Conservation (phyloP, 495 filamentous ascomycete species). For the Hypoxylon rickii region DNA sequence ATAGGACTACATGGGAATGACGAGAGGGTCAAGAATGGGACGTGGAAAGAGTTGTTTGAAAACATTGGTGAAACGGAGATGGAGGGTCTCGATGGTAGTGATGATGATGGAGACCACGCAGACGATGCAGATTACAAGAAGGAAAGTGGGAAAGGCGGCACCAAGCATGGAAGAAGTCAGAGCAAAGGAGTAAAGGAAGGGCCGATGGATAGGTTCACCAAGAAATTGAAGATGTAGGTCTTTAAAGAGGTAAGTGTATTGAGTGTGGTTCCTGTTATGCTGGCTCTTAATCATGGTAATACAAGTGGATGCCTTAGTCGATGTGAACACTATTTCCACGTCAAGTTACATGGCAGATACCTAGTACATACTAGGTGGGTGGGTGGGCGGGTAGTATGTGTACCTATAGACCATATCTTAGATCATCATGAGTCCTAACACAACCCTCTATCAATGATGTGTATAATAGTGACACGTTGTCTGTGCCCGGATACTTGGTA, state of each 20-base stretch:
- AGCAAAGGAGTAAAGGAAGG: constrained; percentile 36
- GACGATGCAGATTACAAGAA: constrained; percentile 32
- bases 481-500: too few relatives aligned
- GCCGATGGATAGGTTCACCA: constrained; percentile 51
- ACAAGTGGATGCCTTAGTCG: too few relatives aligned
- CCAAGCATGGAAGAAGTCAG: constrained; percentile 38
- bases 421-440: too few relatives aligned
- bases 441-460: too few relatives aligned
- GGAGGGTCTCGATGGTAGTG: constrained; percentile 35
- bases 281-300: too few relatives aligned
- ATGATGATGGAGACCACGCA: constrained; percentile 38
- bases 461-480: too few relatives aligned
- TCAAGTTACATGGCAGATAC: too few relatives aligned
- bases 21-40: constrained; percentile 60
- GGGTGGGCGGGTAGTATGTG: too few relatives aligned
- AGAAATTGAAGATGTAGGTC: constrained; percentile 39
- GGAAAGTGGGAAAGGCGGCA: constrained; percentile 18
- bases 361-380: too few relatives aligned
- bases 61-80: constrained; percentile 56
- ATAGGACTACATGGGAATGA: constrained; percentile 65
- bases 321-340: too few relatives aligned
- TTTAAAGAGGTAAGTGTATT: not conserved
- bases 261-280: too few relatives aligned
- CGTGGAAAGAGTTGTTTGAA: constrained; percentile 62
- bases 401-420: too few relatives aligned